phyloP scores from a whole-genome alignment of 768 basidiomycete genomes.

The Russula olivacea region DNA sequence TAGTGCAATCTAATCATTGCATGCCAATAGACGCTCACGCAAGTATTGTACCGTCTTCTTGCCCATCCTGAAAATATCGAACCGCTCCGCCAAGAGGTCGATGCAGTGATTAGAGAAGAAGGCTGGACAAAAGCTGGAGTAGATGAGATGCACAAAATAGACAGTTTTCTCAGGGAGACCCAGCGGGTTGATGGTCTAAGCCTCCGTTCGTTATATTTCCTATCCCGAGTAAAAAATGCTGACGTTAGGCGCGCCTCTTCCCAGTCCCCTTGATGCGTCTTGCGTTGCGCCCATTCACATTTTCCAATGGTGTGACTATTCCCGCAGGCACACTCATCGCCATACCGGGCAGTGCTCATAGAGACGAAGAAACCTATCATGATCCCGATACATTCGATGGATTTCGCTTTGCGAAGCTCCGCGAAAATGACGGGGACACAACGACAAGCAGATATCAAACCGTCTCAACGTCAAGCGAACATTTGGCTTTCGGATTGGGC shows the following conservation, averaged over 20 bases:
- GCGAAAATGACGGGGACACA: slow-evolving; percentile 24
- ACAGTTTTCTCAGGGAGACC: slow-evolving; percentile 35
- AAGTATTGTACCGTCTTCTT: slow-evolving; percentile 26
- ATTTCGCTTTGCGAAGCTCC: slow-evolving; percentile 26
- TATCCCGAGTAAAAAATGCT: no score
- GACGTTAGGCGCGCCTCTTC: not conserved
- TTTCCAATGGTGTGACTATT: slow-evolving; percentile 35
- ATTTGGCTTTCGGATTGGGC: not conserved
- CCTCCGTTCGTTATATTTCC: not conserved
- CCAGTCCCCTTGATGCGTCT: slow-evolving; percentile 26
- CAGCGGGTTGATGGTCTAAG: slow-evolving; percentile 26
- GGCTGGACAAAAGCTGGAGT: slow-evolving; percentile 10
- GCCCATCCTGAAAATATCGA: slow-evolving; percentile 27
- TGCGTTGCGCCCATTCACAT: slow-evolving; percentile 28
- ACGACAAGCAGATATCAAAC: not conserved
- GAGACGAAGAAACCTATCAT: slow-evolving; percentile 39
- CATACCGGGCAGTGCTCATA: slow-evolving; percentile 33
- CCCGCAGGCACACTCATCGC: slow-evolving; percentile 37
- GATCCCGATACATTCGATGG: slow-evolving; percentile 39
- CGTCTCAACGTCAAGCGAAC: not conserved
- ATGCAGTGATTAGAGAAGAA: slow-evolving; percentile 15
- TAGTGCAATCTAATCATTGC: not conserved
- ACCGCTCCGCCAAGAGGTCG: slow-evolving; percentile 27
- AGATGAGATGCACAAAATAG: slow-evolving; percentile 30
- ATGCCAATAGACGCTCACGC: slow-evolving; percentile 1